Conservation (phyloP, 176 grass and related monocot genomes). For the Aegilops speltoides region DNA sequence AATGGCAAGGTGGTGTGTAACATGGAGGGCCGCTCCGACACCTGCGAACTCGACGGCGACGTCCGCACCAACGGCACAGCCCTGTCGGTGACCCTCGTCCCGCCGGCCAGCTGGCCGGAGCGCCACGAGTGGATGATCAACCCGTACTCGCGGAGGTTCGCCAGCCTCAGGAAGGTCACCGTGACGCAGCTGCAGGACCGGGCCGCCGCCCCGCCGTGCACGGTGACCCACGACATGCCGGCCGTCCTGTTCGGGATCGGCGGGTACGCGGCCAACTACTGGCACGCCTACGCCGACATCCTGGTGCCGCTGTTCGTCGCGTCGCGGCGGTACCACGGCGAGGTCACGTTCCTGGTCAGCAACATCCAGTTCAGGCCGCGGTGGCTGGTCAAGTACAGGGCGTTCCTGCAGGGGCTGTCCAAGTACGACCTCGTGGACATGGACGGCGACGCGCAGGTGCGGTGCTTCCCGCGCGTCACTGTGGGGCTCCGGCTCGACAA, state of each 20-base stretch:
- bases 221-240: neutral
- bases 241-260: neutral
- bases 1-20: neutral
- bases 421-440: neutral
- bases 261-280: neutral
- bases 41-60: neutral
- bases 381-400: neutral
- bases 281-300: neutral
- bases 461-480: neutral
- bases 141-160: neutral
- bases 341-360: neutral
- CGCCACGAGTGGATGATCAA: neutral
- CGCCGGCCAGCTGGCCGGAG: neutral
- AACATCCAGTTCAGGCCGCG: neutral
- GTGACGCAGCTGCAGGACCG: neutral
- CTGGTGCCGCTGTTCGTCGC: neutral
- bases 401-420: neutral
- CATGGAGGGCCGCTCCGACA: neutral
- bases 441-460: neutral
- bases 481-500: neutral
- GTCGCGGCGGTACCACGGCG: neutral
- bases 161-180: neutral
- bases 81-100: neutral
- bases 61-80: neutral
- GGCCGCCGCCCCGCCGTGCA: neutral